phyloP scores from a whole-genome alignment of 768 basidiomycete genomes.

The Boletus sensibilis region DNA sequence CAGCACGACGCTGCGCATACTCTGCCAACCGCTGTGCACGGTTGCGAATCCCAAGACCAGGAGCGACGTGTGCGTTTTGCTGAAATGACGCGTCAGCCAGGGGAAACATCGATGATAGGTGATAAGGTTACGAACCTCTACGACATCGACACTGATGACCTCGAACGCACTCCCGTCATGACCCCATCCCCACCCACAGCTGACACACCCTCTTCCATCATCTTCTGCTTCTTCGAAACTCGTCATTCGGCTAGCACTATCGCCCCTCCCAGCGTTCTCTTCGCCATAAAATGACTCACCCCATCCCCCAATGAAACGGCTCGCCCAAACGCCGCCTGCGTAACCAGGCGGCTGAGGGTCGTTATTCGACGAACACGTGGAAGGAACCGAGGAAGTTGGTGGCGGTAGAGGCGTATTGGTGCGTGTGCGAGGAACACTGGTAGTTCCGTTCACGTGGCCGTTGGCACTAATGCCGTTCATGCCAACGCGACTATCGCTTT shows the following conservation, averaged over 20 bases:
- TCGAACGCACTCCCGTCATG: constrained; percentile 79
- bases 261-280: constrained; percentile 29
- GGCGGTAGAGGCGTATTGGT: constrained; percentile 29
- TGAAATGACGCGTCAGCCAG: constrained; percentile 24
- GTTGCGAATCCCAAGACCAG: constrained; percentile 58
- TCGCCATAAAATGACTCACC: constrained; percentile 38
- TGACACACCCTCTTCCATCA: constrained; percentile 60
- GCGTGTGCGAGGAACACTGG: constrained; percentile 30
- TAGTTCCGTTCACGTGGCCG: constrained; percentile 33
- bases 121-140: constrained; percentile 48
- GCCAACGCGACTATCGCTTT: constrained; percentile 19
- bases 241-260: constrained; percentile 25
- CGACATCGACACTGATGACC: constrained; percentile 61
- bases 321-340: constrained; percentile 34
- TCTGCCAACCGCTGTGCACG: constrained; percentile 66
- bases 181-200: constrained; percentile 74
- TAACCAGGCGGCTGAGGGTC: constrained; percentile 26
- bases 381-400: constrained; percentile 22
- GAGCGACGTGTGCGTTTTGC: constrained; percentile 52
- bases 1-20: constrained; percentile 58
- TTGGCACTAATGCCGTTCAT: constrained; percentile 17
- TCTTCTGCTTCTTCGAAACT: constrained; percentile 44
- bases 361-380: constrained; percentile 26
- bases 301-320: constrained; percentile 43
- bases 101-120: neutral